These are phyloP conservation scores for Fusarium papillatum DNA, from an alignment of 2,329 filamentous ascomycete genomes.

Conservation along the genomic window DNA sequence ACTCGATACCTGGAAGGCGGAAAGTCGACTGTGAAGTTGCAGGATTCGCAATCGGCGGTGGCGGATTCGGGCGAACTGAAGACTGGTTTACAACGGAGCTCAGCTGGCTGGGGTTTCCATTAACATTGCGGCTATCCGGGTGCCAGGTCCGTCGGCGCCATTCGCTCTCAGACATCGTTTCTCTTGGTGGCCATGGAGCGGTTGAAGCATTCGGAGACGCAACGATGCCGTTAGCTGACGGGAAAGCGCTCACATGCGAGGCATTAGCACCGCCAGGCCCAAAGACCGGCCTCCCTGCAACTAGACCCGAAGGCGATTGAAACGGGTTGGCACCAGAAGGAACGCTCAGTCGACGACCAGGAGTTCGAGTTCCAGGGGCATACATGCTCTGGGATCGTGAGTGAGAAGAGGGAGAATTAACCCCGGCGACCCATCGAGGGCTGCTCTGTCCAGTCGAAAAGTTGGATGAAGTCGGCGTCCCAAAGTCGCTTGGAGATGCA, in stretches of 20 bases:
- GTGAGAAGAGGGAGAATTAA: conserved; percentile 81
- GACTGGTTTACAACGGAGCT: conserved; percentile 81
- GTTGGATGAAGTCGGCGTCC: conserved; percentile 86
- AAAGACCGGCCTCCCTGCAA: conserved; percentile 69
- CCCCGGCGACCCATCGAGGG: conserved; percentile 77
- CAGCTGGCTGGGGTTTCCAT: conserved; percentile 77
- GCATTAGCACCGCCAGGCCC: conserved; percentile 67
- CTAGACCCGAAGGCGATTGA: conserved; percentile 70
- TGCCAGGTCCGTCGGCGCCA: conserved; percentile 93
- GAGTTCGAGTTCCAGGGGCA: conserved; percentile 71
- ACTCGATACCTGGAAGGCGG: conserved; percentile 90
- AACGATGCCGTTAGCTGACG: conserved; percentile 70
- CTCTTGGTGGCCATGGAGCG: conserved; percentile 74
- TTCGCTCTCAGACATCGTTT: conserved; percentile 80
- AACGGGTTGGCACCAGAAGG: conserved; percentile 84
- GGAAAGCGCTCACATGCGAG: conserved; percentile 67
- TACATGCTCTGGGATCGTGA: conserved; percentile 83
- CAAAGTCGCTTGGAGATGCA: conserved; percentile 80
- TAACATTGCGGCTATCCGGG: conserved; percentile 78
- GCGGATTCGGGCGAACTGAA: conserved; percentile 68
- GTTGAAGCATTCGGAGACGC: conserved; percentile 76
- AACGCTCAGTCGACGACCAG: conserved; percentile 84
- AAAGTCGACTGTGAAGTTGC: conserved; percentile 70
- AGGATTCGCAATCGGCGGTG: conserved; percentile 60
- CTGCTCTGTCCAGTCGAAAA: conserved; percentile 84